phyloP scores from a whole-genome alignment of 371 early-diverging fungal species.

The Mortierella sp. region DNA sequence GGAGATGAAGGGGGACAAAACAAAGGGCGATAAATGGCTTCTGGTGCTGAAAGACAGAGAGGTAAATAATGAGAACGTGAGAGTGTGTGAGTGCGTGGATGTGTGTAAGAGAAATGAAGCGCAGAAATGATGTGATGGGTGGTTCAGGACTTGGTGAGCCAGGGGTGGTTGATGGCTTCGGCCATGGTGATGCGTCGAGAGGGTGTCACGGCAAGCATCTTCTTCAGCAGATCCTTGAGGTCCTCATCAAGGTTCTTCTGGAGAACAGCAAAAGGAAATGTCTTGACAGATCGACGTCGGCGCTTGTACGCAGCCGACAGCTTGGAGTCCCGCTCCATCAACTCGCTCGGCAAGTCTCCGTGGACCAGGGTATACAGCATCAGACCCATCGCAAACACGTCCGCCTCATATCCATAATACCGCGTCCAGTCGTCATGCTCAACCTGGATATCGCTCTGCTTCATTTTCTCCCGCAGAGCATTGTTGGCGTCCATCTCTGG shows the following conservation, averaged over 20 bases:
- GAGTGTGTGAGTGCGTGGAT: background rate
- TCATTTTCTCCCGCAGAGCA: slow-evolving; percentile 27
- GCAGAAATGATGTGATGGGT: background rate
- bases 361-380: slow-evolving; percentile 49
- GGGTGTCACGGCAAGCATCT: slow-evolving; percentile 43
- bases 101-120: background rate
- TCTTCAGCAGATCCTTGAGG: slow-evolving; percentile 38
- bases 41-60: background rate
- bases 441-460: slow-evolving; percentile 11
- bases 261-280: slow-evolving; percentile 34
- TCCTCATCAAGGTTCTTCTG: slow-evolving; percentile 32
- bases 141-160: slow-evolving; percentile 20
- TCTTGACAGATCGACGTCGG: slow-evolving; percentile 25
- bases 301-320: slow-evolving; percentile 29
- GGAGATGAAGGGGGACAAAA: background rate
- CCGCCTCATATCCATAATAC: slow-evolving; percentile 48
- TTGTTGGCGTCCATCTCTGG: slow-evolving; percentile 55
- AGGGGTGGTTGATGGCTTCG: slow-evolving; percentile 42
- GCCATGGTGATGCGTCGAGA: slow-evolving; percentile 38
- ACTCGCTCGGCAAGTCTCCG: slow-evolving; percentile 47
- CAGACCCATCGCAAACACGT: slow-evolving; percentile 52
- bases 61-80: background rate
- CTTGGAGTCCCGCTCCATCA: slow-evolving; percentile 31
- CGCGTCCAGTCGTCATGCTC: slow-evolving; percentile 21
- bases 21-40: too few relatives aligned